phyloP scores from a whole-genome alignment of 106 monocot genomes.

The Phalaenopsis aphrodite region DNA sequence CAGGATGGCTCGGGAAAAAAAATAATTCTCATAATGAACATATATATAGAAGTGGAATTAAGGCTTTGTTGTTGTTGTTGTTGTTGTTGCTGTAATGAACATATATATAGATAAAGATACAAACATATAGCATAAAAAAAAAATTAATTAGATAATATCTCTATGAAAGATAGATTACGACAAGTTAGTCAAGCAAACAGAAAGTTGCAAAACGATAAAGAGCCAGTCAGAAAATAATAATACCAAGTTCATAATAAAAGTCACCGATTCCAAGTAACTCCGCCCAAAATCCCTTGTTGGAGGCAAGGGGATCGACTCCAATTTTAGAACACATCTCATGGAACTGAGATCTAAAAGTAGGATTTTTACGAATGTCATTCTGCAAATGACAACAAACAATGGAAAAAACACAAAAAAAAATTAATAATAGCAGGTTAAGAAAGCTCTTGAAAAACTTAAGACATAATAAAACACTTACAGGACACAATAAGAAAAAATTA shows the following conservation, averaged over 20 bases:
- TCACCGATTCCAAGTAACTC: conserved; percentile 96
- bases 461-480: neutral
- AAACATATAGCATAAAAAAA: neutral
- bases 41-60: no score
- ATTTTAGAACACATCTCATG: conserved; percentile 99
- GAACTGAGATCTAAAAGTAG: conserved; percentile 90
- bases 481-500: neutral
- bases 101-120: no score
- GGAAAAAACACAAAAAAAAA: neutral
- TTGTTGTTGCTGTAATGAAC: no score
- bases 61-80: no score
- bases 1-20: neutral
- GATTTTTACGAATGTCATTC: conserved; percentile 95
- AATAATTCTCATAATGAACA: neutral
- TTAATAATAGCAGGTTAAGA: neutral
- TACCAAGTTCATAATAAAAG: conserved; percentile 95
- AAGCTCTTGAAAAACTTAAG: neutral
- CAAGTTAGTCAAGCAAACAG: neutral
- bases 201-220: neutral
- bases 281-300: conserved; percentile 99
- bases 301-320: conserved; percentile 95
- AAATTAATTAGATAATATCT: neutral
- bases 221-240: neutral
- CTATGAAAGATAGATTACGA: neutral
- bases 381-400: conserved; percentile 28